Evolutionary conservation across 2,329 filamentous ascomycete species (phyloP).

Genomic region (Xylaria sp.): DNA sequence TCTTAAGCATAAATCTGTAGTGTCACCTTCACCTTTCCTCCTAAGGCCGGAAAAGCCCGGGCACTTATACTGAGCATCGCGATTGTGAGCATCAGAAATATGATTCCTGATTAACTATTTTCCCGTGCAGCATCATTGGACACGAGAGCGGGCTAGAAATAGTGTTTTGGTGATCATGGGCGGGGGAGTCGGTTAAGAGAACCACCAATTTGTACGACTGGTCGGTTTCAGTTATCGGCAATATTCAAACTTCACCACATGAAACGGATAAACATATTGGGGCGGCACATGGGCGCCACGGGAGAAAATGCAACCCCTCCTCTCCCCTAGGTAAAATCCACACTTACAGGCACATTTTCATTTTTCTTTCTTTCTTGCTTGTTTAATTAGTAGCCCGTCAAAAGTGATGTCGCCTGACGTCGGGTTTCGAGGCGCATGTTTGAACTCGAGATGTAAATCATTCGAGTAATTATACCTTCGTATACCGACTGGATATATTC

Average conservation of each 20-base stretch:
- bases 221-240: conserved; percentile 15
- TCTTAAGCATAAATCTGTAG: neutral
- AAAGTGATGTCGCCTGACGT: too few species aligned
- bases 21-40: neutral
- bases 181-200: conserved; percentile 5
- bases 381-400: too few species aligned
- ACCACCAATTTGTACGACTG: neutral
- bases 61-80: neutral
- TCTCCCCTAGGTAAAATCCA: neutral
- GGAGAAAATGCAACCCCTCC: conserved; percentile 12
- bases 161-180: neutral
- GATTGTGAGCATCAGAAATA: neutral
- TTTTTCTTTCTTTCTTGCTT: too few species aligned
- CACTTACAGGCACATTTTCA: neutral
- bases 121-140: neutral
- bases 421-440: too few species aligned
- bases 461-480: too few species aligned
- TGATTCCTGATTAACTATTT: neutral
- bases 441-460: too few species aligned
- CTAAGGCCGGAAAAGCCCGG: neutral
- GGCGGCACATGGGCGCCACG: conserved; percentile 9
- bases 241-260: conserved; percentile 18
- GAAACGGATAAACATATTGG: conserved; percentile 15
- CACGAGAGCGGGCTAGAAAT: conserved; percentile 1
- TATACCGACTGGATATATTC: too few species aligned